These are phyloP conservation scores for Boletus rufocinnamomeus DNA, from an alignment of 768 basidiomycete species.

Conservation along the genomic window DNA sequence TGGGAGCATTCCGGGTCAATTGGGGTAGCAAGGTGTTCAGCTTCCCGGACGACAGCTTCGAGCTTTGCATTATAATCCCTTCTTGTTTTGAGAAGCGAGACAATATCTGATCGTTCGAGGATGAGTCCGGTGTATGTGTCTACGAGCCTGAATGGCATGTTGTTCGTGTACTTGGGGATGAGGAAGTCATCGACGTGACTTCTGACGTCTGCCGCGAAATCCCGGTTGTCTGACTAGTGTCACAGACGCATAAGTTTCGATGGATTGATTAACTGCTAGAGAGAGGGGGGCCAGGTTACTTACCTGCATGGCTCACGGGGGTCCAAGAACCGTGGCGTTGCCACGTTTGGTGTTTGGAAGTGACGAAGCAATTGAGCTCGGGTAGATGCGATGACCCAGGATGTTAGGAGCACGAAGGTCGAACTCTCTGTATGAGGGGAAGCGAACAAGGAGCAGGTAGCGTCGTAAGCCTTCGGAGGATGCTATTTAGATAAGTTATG, in stretches of 20 bases:
- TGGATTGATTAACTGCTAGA: background rate
- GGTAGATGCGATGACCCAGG: background rate
- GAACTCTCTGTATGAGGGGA: background rate
- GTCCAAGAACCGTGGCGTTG: background rate
- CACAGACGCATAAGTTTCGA: background rate
- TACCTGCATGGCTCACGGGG: slow-evolving; percentile 4
- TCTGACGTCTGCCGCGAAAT: slow-evolving; percentile 17
- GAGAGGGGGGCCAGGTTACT: background rate
- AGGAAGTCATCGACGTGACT: slow-evolving; percentile 17
- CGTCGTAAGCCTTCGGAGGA: background rate
- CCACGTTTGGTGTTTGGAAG: background rate
- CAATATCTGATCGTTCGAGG: slow-evolving; percentile 19
- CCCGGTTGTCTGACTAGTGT: background rate
- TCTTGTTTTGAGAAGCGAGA: slow-evolving; percentile 18
- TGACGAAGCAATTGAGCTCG: background rate
- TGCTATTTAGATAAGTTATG: background rate
- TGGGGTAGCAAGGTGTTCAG: background rate
- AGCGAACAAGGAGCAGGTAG: background rate
- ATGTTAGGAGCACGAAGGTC: background rate
- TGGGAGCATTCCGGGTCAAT: slow-evolving; percentile 2
- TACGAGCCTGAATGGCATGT: slow-evolving; percentile 27
- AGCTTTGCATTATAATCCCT: slow-evolving; percentile 14
- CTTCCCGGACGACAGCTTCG: slow-evolving; percentile 5
- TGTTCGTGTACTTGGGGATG: slow-evolving; percentile 15
- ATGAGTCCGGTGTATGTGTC: slow-evolving; percentile 32